A percentile compares a stretch with the other conserved stretches of the same genome.
These are phyloP conservation scores for Debaryomyces coudertii DNA, from an alignment of 1,139 yeast genomes.

Conservation along the genomic window DNA sequence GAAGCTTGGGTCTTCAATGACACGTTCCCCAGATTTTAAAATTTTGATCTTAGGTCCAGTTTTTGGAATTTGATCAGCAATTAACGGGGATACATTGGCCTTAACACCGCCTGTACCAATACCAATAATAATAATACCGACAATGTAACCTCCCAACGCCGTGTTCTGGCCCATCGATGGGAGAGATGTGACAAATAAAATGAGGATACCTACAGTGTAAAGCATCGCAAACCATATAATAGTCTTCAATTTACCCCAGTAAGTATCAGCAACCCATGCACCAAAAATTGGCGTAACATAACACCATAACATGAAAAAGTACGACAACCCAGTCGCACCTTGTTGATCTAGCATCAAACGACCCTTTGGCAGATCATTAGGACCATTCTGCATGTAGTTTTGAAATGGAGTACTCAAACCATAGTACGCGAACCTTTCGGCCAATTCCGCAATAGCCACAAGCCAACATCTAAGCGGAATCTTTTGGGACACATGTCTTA, in stretches of 20 bases:
- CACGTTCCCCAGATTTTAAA: slow-evolving; percentile 41
- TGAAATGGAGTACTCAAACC: slow-evolving; percentile 78
- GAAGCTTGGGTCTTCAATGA: slow-evolving; percentile 44
- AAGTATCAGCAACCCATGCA: slow-evolving; percentile 76
- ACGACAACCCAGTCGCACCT: slow-evolving; percentile 75
- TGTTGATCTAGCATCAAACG: slow-evolving; percentile 61
- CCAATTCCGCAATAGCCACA: slow-evolving; percentile 76
- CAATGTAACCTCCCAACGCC: slow-evolving; percentile 56
- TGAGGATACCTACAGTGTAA: slow-evolving; percentile 63
- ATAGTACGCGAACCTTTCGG: slow-evolving; percentile 84
- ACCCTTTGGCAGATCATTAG: slow-evolving; percentile 55
- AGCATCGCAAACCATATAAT: slow-evolving; percentile 62
- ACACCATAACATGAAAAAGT: slow-evolving; percentile 82
- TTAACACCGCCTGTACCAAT: slow-evolving; percentile 84
- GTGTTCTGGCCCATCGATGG: slow-evolving; percentile 59
- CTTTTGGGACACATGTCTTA: slow-evolving; percentile 44
- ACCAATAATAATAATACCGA: slow-evolving; percentile 70
- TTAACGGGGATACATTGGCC: slow-evolving; percentile 74
- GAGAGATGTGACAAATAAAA: slow-evolving; percentile 72
- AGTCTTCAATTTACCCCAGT: slow-evolving; percentile 72
- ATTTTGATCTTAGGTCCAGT: slow-evolving; percentile 38
- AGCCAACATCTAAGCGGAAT: slow-evolving; percentile 61
- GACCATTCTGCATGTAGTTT: slow-evolving; percentile 70
- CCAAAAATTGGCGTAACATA: slow-evolving; percentile 80
- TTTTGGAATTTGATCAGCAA: slow-evolving; percentile 71